These are phyloP conservation scores for Circinella umbellata DNA, from an alignment of 371 early-diverging fungal genomes.

Conservation along the genomic window DNA sequence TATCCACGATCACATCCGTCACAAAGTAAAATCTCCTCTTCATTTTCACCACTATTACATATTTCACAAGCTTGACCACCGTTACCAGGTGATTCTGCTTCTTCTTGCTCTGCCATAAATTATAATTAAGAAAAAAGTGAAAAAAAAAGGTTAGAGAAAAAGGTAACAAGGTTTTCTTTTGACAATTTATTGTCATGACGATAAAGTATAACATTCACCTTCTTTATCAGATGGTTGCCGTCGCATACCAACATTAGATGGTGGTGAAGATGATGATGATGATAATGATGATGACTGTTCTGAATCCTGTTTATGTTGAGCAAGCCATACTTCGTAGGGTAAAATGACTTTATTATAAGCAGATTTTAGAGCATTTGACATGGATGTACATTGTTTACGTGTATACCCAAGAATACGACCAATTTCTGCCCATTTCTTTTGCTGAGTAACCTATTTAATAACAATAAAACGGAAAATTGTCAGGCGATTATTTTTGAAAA, in stretches of 20 bases:
- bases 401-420: slow-evolving; percentile 79
- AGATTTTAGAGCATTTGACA: slow-evolving; percentile 84
- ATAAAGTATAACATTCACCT: background rate
- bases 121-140: too few relatives aligned
- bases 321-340: slow-evolving; percentile 87
- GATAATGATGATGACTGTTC: background rate
- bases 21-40: slow-evolving; percentile 78
- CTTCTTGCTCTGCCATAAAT: background rate
- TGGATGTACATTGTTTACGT: slow-evolving; percentile 79
- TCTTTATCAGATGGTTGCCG: slow-evolving; percentile 2
- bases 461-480: slow-evolving; percentile 13
- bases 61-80: slow-evolving; percentile 63
- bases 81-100: slow-evolving; percentile 9
- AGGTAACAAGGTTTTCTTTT: background rate
- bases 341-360: slow-evolving; percentile 79
- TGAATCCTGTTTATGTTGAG: slow-evolving; percentile 42
- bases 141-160: too few relatives aligned
- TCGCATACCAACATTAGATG: slow-evolving; percentile 5
- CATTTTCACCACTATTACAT: slow-evolving; percentile 61
- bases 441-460: slow-evolving; percentile 68
- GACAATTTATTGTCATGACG: background rate
- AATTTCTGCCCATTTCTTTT: slow-evolving; percentile 91
- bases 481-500: slow-evolving; percentile 11
- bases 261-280: background rate
- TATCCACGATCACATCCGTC: slow-evolving; percentile 87